These are phyloP conservation scores for Corylus heterophylla DNA, from an alignment of 306 rosid species.

Conservation along the genomic window DNA sequence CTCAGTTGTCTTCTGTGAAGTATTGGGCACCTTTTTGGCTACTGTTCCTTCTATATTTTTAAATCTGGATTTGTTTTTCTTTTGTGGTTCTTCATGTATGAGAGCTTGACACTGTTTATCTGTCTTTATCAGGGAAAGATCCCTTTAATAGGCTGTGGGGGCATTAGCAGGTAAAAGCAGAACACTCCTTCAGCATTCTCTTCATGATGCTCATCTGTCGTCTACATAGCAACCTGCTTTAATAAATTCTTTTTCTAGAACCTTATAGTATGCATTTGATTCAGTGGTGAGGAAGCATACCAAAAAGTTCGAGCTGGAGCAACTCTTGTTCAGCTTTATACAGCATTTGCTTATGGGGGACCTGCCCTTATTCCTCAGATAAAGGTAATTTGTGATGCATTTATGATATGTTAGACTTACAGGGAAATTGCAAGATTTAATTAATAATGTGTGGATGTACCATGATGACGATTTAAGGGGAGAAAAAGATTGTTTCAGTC, in stretches of 20 bases:
- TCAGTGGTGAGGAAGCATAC: constrained; percentile 95
- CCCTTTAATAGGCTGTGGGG: constrained; percentile 91
- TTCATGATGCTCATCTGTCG: constrained; percentile 7
- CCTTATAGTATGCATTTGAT: constrained; percentile 25
- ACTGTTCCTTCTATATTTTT: not conserved
- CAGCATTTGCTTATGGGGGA: constrained; percentile 91
- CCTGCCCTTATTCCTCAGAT: constrained; percentile 96
- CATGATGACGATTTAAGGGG: constrained; percentile 4
- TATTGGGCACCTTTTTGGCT: not conserved
- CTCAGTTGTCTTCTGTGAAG: not conserved
- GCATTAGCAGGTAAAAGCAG: constrained; percentile 72
- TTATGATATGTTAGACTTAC: constrained; percentile 3
- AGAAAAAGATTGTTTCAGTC: not conserved
- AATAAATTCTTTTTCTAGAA: constrained; percentile 5
- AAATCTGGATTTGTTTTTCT: constrained; percentile 4
- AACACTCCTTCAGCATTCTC: not conserved
- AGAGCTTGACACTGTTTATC: constrained; percentile 24
- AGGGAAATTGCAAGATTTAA: not conserved
- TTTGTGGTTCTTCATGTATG: not conserved
- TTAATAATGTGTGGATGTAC: constrained; percentile 9
- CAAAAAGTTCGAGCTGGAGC: constrained; percentile 90
- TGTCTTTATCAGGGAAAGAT: constrained; percentile 69
- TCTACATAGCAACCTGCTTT: not conserved
- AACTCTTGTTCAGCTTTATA: constrained; percentile 88
- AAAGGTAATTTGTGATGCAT: constrained; percentile 60